Evolutionary conservation across 192 early-diverging fungal species (phyloP).

Genomic region (Nowakowskiella sp.): DNA sequence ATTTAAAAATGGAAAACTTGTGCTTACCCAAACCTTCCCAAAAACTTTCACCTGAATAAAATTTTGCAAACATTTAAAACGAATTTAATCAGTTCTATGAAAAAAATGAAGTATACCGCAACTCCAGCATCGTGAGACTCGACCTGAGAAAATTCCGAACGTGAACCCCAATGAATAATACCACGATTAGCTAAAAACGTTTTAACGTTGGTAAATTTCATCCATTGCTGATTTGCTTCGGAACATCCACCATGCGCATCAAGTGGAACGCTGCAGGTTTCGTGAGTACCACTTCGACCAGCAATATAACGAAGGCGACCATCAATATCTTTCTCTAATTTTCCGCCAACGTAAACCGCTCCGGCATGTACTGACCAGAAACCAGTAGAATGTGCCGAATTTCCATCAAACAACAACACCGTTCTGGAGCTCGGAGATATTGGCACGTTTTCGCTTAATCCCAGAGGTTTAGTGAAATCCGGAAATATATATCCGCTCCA

Average conservation of each 20-base stretch:
- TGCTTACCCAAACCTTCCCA: conserved; percentile 19
- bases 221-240: conserved; percentile 4
- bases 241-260: conserved; percentile 1
- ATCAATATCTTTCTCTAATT: conserved; percentile 8
- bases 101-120: too few relatives aligned
- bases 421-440: conserved; percentile 13
- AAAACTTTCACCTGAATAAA: too few relatives aligned
- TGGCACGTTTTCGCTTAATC: neutral
- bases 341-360: conserved; percentile 17
- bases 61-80: too few relatives aligned
- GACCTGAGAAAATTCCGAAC: conserved; percentile 8
- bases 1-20: conserved; percentile 12
- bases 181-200: conserved; percentile 23
- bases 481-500: conserved; percentile 22
- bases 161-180: conserved; percentile 20
- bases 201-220: conserved; percentile 21
- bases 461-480: conserved; percentile 3
- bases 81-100: too few relatives aligned
- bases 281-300: neutral
- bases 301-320: conserved; percentile 12
- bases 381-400: conserved; percentile 22
- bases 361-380: conserved; percentile 20
- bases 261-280: neutral
- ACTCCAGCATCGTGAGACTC: conserved; percentile 11
- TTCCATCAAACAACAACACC: conserved; percentile 19